Percentiles rank a stretch among this genome's conserved stretches.
Evolutionary conservation across 306 rosid genomes (phyloP).

Genomic region (Acacia melanoxylon): DNA sequence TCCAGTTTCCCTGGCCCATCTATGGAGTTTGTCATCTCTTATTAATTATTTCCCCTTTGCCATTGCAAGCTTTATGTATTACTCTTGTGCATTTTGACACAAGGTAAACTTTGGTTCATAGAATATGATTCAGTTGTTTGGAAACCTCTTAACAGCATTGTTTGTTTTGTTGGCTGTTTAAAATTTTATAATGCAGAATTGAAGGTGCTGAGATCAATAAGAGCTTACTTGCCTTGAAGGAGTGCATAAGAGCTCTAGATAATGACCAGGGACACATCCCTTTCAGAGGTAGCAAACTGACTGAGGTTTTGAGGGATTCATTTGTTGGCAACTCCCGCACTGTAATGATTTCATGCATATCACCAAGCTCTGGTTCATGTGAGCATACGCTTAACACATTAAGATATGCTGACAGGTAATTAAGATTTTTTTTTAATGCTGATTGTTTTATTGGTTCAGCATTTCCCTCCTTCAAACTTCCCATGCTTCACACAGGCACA

Average conservation of each 20-base stretch:
- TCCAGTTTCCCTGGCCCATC: neutral
- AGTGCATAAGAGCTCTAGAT: conserved; percentile 95
- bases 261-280: conserved; percentile 97
- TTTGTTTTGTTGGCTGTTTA: neutral
- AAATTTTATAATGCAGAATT: conserved; percentile 63
- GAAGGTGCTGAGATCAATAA: conserved; percentile 98
- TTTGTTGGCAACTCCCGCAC: conserved; percentile 89
- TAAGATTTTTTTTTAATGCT: conserved; percentile 3
- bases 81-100: neutral
- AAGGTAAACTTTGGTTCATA: neutral
- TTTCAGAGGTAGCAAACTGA: conserved; percentile 91
- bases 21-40: neutral
- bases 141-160: neutral
- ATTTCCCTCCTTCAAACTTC: neutral
- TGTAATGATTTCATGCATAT: conserved; percentile 93
- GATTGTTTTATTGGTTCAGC: neutral
- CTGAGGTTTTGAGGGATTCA: conserved; percentile 94
- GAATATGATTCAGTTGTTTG: conserved; percentile 1
- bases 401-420: conserved; percentile 93
- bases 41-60: no score
- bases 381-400: conserved; percentile 93
- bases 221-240: conserved; percentile 94
- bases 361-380: conserved; percentile 92
- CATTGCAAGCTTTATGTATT: neutral
- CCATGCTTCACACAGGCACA: neutral